phyloP scores from a whole-genome alignment of 345 rosid genomes.

The Lepidium africanum region DNA sequence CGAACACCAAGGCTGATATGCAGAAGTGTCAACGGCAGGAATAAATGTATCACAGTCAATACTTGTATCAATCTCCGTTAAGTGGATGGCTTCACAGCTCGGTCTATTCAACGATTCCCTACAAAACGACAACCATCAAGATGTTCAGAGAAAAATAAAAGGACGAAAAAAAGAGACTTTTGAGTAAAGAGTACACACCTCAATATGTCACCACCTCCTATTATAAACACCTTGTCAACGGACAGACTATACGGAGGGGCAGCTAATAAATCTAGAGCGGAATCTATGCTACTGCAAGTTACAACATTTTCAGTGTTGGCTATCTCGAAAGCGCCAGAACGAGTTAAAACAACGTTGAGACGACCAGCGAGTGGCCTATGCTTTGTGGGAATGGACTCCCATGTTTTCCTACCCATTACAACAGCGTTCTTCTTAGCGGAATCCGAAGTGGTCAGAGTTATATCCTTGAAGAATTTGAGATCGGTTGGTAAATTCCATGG shows the following conservation, averaged over 20 bases:
- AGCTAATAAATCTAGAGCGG: constrained; percentile 75
- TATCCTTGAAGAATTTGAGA: constrained; percentile 74
- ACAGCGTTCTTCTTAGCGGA: constrained; percentile 74
- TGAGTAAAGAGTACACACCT: constrained; percentile 37
- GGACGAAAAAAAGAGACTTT: background rate
- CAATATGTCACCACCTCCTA: constrained; percentile 79
- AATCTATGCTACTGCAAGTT: constrained; percentile 68
- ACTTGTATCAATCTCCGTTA: constrained; percentile 70
- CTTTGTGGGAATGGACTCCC: constrained; percentile 83
- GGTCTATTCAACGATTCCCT: constrained; percentile 78
- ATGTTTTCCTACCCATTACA: constrained; percentile 92
- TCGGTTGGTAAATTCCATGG: constrained; percentile 88
- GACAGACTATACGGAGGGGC: constrained; percentile 74
- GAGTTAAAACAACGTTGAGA: constrained; percentile 88
- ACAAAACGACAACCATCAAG: constrained; percentile 9
- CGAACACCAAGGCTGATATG: constrained; percentile 82
- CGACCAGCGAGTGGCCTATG: constrained; percentile 77
- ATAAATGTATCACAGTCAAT: constrained; percentile 88
- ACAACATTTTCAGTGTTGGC: constrained; percentile 92
- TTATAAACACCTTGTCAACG: constrained; percentile 86
- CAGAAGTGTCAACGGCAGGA: constrained; percentile 56
- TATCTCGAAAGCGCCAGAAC: constrained; percentile 73
- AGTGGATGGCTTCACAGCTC: constrained; percentile 79
- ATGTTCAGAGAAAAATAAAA: background rate
- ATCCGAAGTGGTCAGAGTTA: constrained; percentile 56